Evolutionary conservation across 805 yeast species (phyloP).

Genomic region (Huiozyma sinensis): DNA sequence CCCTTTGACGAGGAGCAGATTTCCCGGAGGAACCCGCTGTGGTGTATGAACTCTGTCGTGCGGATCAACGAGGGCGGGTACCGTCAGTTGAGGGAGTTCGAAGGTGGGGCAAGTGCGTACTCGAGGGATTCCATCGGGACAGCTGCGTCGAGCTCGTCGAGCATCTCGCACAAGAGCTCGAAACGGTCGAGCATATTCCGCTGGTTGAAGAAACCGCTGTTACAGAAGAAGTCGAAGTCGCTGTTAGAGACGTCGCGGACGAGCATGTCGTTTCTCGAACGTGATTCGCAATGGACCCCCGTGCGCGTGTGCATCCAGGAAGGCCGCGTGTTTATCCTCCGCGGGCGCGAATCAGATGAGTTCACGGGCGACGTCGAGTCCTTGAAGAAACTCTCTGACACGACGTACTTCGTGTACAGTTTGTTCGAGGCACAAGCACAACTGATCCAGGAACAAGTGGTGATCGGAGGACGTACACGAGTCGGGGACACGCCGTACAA

Average conservation of each 20-base stretch:
- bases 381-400: conserved; percentile 2
- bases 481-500: conserved; percentile 3
- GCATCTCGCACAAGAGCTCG: background rate
- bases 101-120: background rate
- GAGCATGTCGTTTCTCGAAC: conserved; percentile 17
- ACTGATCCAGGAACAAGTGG: conserved; percentile 21
- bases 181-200: background rate
- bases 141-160: background rate
- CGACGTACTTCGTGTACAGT: conserved; percentile 13
- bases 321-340: conserved; percentile 21
- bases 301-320: conserved; percentile 16
- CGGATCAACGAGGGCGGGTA: conserved; percentile 5
- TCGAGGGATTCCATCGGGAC: background rate
- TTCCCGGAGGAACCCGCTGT: conserved; percentile 10
- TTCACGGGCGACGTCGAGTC: conserved; percentile 3
- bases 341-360: background rate
- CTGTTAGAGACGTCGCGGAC: background rate
- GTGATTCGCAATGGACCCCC: conserved; percentile 12
- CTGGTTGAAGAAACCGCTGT: conserved; percentile 2
- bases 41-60: conserved; percentile 20
- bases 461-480: conserved; percentile 6
- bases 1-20: conserved; percentile 13
- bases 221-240: conserved; percentile 3
- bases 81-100: background rate
- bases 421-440: conserved; percentile 21